Base-by-base conservation (phyloP, 495 filamentous ascomycete genomes). In the Podospora pseudopauciseta region DNA sequence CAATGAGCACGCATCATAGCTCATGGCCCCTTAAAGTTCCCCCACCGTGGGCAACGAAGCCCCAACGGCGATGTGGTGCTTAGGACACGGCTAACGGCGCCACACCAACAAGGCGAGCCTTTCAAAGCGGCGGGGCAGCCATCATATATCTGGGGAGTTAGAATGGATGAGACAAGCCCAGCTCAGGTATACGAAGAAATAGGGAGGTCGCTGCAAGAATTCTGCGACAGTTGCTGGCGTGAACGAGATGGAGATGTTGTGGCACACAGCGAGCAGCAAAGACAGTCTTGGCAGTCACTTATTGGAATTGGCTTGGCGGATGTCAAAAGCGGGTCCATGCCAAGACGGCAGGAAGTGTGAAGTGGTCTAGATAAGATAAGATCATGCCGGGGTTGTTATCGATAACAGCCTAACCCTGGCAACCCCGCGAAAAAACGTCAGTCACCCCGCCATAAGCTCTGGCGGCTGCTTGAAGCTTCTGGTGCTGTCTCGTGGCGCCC, bases 381-480 rank as follows among this genome's bases (percentile, higher is more conserved):
- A 55, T 61, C 32, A 2, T 28, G 61, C 3, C 4, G 19, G 20
- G 39, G 20, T 20, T 64, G 60, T 69, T 69, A 69, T 65, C 67
- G 67, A 69, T 69, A 69, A 61, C 44, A n/a, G 55, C 57, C 63
- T 32, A 39, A 62, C 64, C 64, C 64, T 18, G 32, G 18, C n/a
- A 34, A 65, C 61, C 61, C 61, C 61, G 61, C 61, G 28, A 44
- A 63, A 63, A 65, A 26, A 58, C 55, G 55, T 28, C 55, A 26
- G 64, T 65, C 53, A 64, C 19, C 26, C 57, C 32, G 23, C 39
- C 20, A 65, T 19, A 67, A 34, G 65, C 16, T 19, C 26, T 32
- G 30, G 16, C 66, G 20, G 55, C 54, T 30, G 60, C 57, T 18
- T 49, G 65, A 61, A 62, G 39, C 32, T 68, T 39, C 53, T 64